Percentiles rank a stretch among this genome's conserved stretches.
Conservation (phyloP, 129 eudicot genomes). For the Gnaphalium uliginosum region DNA sequence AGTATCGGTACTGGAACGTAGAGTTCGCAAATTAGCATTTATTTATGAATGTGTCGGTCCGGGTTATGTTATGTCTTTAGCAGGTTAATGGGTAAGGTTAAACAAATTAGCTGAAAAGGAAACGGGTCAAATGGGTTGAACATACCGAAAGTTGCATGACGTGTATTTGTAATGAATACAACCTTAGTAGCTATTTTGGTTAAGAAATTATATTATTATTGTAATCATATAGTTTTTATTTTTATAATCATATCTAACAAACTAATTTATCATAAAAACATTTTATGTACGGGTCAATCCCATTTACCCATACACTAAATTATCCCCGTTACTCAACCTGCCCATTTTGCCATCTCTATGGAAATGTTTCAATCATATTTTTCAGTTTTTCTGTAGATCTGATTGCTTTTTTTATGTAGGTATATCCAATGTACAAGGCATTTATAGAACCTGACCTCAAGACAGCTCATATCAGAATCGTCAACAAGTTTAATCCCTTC, state of each 20-base stretch:
- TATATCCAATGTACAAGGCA: conserved; percentile 45
- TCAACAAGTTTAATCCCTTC: conserved; percentile 91
- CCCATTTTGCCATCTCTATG: not conserved
- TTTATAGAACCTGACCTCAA: conserved; percentile 43
- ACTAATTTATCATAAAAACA: not conserved
- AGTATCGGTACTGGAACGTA: not conserved
- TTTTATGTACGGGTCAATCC: not conserved
- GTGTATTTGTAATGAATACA: not conserved
- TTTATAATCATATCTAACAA: not conserved
- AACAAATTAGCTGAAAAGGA: not conserved
- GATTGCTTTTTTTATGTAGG: conserved; percentile 26
- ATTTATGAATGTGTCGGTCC: not conserved
- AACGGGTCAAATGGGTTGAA: not conserved
- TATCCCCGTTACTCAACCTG: not conserved
- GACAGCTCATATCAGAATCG: conserved; percentile 42
- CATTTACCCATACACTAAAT: not conserved
- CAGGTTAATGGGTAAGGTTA: not conserved
- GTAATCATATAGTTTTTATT: not conserved
- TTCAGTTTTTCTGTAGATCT: not conserved
- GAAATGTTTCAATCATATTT: not conserved
- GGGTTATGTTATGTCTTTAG: not conserved
- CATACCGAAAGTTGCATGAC: not conserved
- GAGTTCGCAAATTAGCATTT: not conserved
- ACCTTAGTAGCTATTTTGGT: not conserved
- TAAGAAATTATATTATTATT: not conserved